A percentile compares a stretch with the other conserved stretches of the same genome.
These are phyloP conservation scores for Barnettozyma populi DNA, from an alignment of 805 yeast species.

Conservation along the genomic window DNA sequence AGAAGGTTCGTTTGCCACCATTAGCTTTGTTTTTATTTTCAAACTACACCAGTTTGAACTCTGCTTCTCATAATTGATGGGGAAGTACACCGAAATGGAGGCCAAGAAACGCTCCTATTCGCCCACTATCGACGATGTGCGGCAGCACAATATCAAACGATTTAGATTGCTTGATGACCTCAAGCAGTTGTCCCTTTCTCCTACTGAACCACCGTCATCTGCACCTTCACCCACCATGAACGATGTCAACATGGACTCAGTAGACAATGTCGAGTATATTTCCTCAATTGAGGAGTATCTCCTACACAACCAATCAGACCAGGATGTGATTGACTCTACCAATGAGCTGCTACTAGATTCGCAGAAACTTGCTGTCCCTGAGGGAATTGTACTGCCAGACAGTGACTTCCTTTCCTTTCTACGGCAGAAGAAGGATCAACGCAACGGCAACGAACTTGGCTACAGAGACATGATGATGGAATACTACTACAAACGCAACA, in stretches of 20 bases:
- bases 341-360: slow-evolving; percentile 4
- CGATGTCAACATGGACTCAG: slow-evolving; percentile 1
- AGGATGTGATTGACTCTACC: slow-evolving; percentile 11
- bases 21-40: not conserved
- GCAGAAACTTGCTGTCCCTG: not conserved
- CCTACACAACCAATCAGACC: slow-evolving; percentile 14
- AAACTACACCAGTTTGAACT: too few species aligned
- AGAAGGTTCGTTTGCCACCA: not conserved
- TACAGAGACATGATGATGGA: slow-evolving; percentile 4
- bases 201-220: not conserved
- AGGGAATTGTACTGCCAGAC: not conserved
- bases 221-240: not conserved
- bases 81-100: slow-evolving; percentile 4
- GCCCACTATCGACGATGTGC: slow-evolving; percentile 18
- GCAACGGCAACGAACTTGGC: not conserved
- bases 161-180: slow-evolving; percentile 28
- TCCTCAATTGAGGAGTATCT: slow-evolving; percentile 17
- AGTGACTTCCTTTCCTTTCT: slow-evolving; percentile 1
- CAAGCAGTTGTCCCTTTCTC: slow-evolving; percentile 22
- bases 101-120: slow-evolving; percentile 9
- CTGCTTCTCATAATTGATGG: too few species aligned
- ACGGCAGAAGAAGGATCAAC: not conserved
- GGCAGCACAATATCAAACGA: slow-evolving; percentile 28
- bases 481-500: slow-evolving; percentile 5
- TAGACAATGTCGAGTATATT: slow-evolving; percentile 7